phyloP scores from a whole-genome alignment of 1,139 yeast species.

The Debaryomyces singareniensis region DNA sequence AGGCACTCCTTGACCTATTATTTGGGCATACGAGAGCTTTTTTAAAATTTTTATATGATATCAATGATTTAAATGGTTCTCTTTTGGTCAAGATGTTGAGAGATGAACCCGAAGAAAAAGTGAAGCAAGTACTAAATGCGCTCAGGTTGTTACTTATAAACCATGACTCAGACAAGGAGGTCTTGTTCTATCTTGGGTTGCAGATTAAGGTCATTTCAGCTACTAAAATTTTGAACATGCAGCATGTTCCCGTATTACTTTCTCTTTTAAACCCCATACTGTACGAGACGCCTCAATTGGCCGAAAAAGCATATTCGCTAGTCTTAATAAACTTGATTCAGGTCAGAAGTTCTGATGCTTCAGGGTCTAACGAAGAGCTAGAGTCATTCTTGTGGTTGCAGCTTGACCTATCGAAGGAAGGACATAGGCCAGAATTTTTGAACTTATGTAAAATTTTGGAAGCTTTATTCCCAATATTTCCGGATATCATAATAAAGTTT shows the following conservation, averaged over 20 bases:
- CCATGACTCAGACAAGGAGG: too few relatives aligned
- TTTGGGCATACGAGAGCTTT: too few relatives aligned
- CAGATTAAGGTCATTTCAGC: slow-evolving; percentile 10
- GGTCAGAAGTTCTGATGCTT: too few relatives aligned
- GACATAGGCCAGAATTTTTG: slow-evolving; percentile 11
- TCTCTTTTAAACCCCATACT: slow-evolving; percentile 8
- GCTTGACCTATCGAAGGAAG: too few relatives aligned
- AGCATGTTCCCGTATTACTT: slow-evolving; percentile 20
- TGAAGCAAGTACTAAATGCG: slow-evolving; percentile 8
- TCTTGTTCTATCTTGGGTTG: slow-evolving; percentile 5
- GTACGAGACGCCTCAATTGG: slow-evolving; percentile 5
- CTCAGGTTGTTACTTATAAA: too few relatives aligned
- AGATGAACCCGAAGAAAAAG: slow-evolving; percentile 4
- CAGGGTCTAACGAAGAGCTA: too few relatives aligned
- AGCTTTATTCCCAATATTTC: slow-evolving; percentile 20
- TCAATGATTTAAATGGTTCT: too few relatives aligned
- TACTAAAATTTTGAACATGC: slow-evolving; percentile 14
- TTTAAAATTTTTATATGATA: too few relatives aligned
- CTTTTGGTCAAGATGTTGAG: slow-evolving; percentile 11
- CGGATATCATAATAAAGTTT: slow-evolving; percentile 15
- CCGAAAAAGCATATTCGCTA: slow-evolving; percentile 11
- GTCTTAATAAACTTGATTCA: slow-evolving; percentile 13
- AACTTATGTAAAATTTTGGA: slow-evolving; percentile 17
- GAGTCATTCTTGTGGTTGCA: too few relatives aligned
- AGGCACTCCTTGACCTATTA: too few relatives aligned